Evolutionary conservation across 176 grass and related monocot genomes (phyloP), one percentile per base, ranked within the genome.

Genomic region (Oropetium thomaeum): DNA sequence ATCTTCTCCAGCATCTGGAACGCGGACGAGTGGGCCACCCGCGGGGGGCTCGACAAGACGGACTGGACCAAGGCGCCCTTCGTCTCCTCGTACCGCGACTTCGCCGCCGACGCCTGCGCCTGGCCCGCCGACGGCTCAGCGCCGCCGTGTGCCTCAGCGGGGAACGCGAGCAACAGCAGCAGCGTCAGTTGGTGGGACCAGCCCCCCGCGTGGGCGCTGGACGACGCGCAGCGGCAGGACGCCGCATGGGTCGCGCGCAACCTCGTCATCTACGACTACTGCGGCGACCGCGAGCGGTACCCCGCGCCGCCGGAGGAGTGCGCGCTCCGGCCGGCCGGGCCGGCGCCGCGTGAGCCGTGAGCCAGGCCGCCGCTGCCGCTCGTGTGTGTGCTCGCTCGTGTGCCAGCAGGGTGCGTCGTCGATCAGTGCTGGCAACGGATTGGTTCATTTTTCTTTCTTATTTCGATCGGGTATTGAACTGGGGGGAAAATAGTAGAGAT

Each of bases 1-100:
- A 75, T 99, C 44, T 89, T 99, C 86, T 99, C 96, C 15, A 99
- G 96, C 87, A 99, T 99, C 83, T 99, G 96, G 96, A 94, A 99
- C 71, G 96, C 91, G 33, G 96, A 99, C 65, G 96, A 99, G 76
- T 99, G 96, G 96, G 91, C 91, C 7, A 99, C 96, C 44, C 81
- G 91, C 31, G 96, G 96, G 1, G 96, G 96, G 0, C 84, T 99
- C 3, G 96, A 99, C 72, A 99, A 92, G 92, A 99, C 96, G 23
- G 82, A 99, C 87, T 99, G 96, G 96, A 66, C 67, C 35, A 84
- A 83, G 41, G 87, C 55, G 40, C 96, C 96, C 5, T 99, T 99
- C 66, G 45, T 99, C 26, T 99, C 96, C 1, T 95, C 96, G 5
- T 99, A 99, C 91, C 87, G 88, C 84, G 91, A 90, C 74, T 99